These are phyloP conservation scores for Tremella yokohamensis DNA, from an alignment of 768 basidiomycete genomes.

Conservation along the genomic window DNA sequence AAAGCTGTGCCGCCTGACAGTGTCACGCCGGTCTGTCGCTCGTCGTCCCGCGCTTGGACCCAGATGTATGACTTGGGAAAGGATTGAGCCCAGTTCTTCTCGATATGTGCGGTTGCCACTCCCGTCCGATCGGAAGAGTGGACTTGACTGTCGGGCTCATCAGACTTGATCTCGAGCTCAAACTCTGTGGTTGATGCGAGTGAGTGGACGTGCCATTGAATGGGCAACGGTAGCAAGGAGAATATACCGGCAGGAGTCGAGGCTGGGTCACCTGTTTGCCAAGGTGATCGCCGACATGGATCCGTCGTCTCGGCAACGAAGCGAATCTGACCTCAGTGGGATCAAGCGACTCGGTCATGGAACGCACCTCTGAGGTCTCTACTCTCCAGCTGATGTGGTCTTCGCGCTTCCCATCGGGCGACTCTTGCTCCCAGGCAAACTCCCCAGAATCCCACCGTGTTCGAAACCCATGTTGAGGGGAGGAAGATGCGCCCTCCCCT, in stretches of 20 bases:
- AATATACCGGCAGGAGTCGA: conserved; percentile 35
- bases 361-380: conserved; percentile 13
- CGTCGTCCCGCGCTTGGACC: conserved; percentile 32
- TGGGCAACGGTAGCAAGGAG: conserved; percentile 27
- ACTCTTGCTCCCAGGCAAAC: conserved; percentile 16
- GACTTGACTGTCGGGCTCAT: background rate
- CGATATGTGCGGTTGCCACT: conserved; percentile 25
- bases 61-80: conserved; percentile 36
- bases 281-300: conserved; percentile 16
- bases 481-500: too few species aligned
- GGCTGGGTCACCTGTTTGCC: conserved; percentile 15
- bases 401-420: conserved; percentile 5
- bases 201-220: conserved; percentile 42
- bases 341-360: background rate
- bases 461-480: too few species aligned
- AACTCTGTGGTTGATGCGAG: conserved; percentile 20
- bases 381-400: conserved; percentile 18
- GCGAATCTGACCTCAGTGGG: background rate
- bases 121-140: conserved; percentile 9
- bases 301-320: background rate
- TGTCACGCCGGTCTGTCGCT: conserved; percentile 13
- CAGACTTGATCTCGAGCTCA: conserved; percentile 3
- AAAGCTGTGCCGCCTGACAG: conserved; percentile 30
- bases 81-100: conserved; percentile 39
- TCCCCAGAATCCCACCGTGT: conserved; percentile 20